A percentile compares a stretch with the other conserved stretches of the same genome.
phyloP scores from a whole-genome alignment of 148 eudicot genomes.

The Tetragonia tetragonoides region DNA sequence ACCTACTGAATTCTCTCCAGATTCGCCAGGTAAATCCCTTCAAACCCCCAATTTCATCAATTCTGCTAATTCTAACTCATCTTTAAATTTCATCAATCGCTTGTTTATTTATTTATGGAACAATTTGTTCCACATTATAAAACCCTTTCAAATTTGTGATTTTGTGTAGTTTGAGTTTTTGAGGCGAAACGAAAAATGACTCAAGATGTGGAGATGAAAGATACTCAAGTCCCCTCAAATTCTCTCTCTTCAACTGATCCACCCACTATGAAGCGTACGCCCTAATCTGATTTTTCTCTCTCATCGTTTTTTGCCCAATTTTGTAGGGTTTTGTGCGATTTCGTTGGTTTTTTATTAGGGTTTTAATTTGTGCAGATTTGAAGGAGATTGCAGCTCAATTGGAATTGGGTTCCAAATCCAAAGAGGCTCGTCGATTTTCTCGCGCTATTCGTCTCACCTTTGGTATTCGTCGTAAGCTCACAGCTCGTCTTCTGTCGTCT shows the following conservation, averaged over 20 bases:
- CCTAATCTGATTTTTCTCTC: neutral
- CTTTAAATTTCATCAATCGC: neutral
- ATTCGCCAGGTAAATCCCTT: slow-evolving; percentile 9
- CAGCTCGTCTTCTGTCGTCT: slow-evolving; percentile 46
- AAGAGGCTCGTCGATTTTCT: slow-evolving; percentile 69
- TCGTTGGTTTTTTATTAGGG: neutral
- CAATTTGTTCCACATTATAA: neutral
- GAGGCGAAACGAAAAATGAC: slow-evolving; percentile 42
- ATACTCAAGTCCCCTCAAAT: slow-evolving; percentile 59
- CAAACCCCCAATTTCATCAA: neutral
- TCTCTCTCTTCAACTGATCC: slow-evolving; percentile 48
- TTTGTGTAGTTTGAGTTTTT: neutral
- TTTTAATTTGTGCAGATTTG: slow-evolving; percentile 46
- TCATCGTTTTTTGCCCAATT: neutral
- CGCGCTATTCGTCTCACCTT: slow-evolving; percentile 77
- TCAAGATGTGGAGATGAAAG: slow-evolving; percentile 90
- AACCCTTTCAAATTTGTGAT: neutral
- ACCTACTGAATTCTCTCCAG: neutral
- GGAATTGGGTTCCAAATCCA: slow-evolving; percentile 68
- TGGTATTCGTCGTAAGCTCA: slow-evolving; percentile 62
- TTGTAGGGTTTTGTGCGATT: slow-evolving; percentile 19
- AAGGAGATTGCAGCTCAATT: slow-evolving; percentile 75
- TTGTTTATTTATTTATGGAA: neutral
- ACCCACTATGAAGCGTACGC: slow-evolving; percentile 59
- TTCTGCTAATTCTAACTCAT: neutral